Evolutionary conservation across 2,329 filamentous ascomycete genomes (phyloP).

Genomic region (Celoporthe dispersa): DNA sequence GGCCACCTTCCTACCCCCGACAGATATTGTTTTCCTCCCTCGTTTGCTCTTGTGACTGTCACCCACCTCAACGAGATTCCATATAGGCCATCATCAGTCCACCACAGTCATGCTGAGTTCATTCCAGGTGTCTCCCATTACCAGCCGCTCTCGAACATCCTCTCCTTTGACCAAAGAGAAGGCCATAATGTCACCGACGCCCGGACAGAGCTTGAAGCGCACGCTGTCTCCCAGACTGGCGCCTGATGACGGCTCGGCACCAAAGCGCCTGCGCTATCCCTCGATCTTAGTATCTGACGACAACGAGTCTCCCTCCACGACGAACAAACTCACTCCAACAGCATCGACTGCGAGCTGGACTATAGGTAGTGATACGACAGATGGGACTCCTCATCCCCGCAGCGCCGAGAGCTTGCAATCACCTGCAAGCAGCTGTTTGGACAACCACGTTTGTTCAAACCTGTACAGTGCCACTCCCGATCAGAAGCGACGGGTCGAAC

Average conservation of each 20-base stretch:
- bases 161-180: background rate
- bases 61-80: background rate
- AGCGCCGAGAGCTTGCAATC: background rate
- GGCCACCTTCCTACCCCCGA: too few species aligned
- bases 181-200: background rate
- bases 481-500: background rate
- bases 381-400: background rate
- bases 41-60: background rate
- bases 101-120: background rate
- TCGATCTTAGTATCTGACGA: background rate
- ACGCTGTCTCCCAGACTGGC: background rate
- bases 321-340: background rate
- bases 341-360: background rate
- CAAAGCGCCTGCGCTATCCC: background rate
- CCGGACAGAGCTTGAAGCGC: background rate
- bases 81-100: background rate
- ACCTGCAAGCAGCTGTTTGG: background rate
- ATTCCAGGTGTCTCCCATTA: background rate
- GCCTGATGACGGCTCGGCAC: background rate
- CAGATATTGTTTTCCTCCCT: too few species aligned
- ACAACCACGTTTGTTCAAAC: background rate
- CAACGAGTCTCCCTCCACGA: background rate
- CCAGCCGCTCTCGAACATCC: background rate
- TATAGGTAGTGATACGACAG: background rate
- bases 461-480: background rate